Percentiles rank a stretch among this genome's conserved stretches.
These are phyloP conservation scores for Dendrostoma leiphaemia DNA, from an alignment of 2,329 filamentous ascomycete species.

Conservation along the genomic window DNA sequence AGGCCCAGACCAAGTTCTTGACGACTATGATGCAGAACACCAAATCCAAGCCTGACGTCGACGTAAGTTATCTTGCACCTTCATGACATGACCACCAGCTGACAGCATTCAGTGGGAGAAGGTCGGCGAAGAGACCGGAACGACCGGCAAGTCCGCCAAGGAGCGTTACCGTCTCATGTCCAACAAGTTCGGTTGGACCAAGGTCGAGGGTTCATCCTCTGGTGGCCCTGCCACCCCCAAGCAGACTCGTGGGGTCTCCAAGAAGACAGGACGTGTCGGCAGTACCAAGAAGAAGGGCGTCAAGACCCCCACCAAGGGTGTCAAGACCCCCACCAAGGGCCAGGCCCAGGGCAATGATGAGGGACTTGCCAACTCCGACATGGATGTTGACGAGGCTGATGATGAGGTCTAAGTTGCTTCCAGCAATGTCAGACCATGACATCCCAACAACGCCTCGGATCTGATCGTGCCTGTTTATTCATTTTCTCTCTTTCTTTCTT, in stretches of 20 bases:
- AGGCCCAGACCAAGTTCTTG: constrained; percentile 17
- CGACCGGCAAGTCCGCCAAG: constrained; percentile 10
- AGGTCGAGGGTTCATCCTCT: no score
- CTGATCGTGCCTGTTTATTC: no score
- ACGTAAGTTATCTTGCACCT: constrained; percentile 12
- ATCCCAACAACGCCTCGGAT: no score
- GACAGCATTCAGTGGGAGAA: constrained; percentile 15
- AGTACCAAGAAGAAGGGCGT: constrained; percentile 9
- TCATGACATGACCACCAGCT: not conserved
- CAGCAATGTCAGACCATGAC: no score
- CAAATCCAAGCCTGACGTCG: constrained; percentile 18
- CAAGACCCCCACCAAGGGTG: not conserved
- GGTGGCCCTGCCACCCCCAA: not conserved
- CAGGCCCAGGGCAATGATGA: not conserved
- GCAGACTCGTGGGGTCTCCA: constrained; percentile 11
- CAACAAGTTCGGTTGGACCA: constrained; percentile 15
- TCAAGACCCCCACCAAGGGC: not conserved
- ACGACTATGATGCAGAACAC: constrained; percentile 14
- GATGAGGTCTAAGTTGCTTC: not conserved
- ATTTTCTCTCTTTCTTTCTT: no score
- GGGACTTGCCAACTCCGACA: not conserved
- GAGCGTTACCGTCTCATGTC: constrained; percentile 21
- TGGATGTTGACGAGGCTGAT: not conserved
- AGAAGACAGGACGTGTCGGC: constrained; percentile 1
- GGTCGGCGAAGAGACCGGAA: constrained; percentile 6